Evolutionary conservation across 345 rosid genomes (phyloP).

Genomic region (Eucalyptus grandis): DNA sequence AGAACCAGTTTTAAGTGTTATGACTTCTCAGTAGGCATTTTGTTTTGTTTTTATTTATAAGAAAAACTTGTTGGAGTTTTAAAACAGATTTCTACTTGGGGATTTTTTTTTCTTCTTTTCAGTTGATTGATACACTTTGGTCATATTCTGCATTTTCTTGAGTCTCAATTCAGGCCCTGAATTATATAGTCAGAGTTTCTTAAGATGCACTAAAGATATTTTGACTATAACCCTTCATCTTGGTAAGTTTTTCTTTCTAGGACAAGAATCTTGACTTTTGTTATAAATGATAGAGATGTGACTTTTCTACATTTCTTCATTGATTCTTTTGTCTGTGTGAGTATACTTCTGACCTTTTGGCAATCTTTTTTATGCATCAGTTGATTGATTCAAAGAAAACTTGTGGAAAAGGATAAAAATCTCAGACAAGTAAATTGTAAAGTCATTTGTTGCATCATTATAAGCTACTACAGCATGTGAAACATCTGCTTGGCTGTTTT

Average conservation of each 20-base stretch:
- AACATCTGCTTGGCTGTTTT: background rate
- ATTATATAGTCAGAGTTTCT: background rate
- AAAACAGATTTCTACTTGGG: background rate
- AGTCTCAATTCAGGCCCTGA: background rate
- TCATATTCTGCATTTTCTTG: background rate
- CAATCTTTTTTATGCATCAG: background rate
- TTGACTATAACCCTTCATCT: background rate
- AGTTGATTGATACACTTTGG: background rate
- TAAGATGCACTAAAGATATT: background rate
- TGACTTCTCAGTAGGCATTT: background rate
- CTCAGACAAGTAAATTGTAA: background rate
- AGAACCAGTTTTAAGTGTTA: background rate
- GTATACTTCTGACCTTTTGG: background rate
- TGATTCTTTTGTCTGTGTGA: background rate
- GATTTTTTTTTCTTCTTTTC: background rate
- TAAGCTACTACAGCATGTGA: background rate
- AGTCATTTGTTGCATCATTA: background rate
- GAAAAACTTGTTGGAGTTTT: background rate
- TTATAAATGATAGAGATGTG: background rate
- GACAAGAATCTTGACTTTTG: background rate
- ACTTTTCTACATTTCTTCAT: background rate
- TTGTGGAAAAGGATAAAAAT: background rate
- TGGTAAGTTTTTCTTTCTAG: background rate
- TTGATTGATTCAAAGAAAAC: background rate
- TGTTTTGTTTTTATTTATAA: background rate